These are phyloP conservation scores for Sporothrix dimorphospora DNA, from an alignment of 2,329 filamentous ascomycete genomes.

Conservation along the genomic window DNA sequence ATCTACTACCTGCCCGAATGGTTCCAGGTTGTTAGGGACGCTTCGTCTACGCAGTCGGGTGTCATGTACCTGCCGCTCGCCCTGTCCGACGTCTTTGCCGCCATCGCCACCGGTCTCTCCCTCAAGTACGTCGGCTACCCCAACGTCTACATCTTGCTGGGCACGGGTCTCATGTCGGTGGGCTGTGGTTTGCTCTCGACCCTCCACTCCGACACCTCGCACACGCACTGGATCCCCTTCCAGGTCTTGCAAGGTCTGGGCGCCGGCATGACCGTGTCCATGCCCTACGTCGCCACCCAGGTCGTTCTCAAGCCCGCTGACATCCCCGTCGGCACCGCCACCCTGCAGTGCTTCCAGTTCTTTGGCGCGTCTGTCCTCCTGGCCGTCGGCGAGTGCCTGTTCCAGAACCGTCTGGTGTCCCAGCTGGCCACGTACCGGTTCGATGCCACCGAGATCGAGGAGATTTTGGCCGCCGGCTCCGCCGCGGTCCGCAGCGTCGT, in stretches of 20 bases:
- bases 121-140: slow-evolving; percentile 36
- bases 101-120: slow-evolving; percentile 34
- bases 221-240: slow-evolving; percentile 58
- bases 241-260: slow-evolving; percentile 54
- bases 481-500: slow-evolving; percentile 15
- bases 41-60: not conserved
- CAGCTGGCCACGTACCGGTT: not conserved
- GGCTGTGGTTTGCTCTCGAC: slow-evolving; percentile 58
- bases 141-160: slow-evolving; percentile 38
- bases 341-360: slow-evolving; percentile 62
- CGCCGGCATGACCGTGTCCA: slow-evolving; percentile 52
- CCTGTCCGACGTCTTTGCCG: slow-evolving; percentile 36
- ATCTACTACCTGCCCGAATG: slow-evolving; percentile 36
- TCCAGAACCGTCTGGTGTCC: slow-evolving; percentile 62
- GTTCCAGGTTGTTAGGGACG: slow-evolving; percentile 32
- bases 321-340: slow-evolving; percentile 54
- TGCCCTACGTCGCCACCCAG: slow-evolving; percentile 52
- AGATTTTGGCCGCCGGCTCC: slow-evolving; percentile 1
- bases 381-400: slow-evolving; percentile 65
- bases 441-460: not conserved
- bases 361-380: slow-evolving; percentile 58
- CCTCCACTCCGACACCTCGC: slow-evolving; percentile 49
- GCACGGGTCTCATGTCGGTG: slow-evolving; percentile 46
- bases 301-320: slow-evolving; percentile 51
- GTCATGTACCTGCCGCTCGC: slow-evolving; percentile 38